Percentiles rank a stretch among this genome's conserved stretches.
These are phyloP conservation scores for Calonectria hongkongensis DNA, from an alignment of 2,329 filamentous ascomycete genomes.

Conservation along the genomic window DNA sequence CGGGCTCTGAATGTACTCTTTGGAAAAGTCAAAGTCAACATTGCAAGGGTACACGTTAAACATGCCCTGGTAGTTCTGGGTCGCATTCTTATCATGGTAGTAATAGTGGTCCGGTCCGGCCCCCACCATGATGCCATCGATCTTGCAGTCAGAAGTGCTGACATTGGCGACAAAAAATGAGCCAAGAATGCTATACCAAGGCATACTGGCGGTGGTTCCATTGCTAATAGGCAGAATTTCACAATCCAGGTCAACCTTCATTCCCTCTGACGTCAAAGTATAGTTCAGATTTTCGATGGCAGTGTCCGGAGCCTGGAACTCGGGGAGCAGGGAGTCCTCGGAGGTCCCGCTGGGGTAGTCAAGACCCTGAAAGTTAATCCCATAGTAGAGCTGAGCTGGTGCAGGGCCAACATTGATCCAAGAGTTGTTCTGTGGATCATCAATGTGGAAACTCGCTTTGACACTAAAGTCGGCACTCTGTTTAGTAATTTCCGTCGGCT, in stretches of 20 bases:
- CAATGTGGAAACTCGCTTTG: slow-evolving; percentile 42
- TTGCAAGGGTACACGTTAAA: slow-evolving; percentile 53
- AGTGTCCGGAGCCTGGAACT: slow-evolving; percentile 38
- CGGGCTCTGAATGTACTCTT: slow-evolving; percentile 30
- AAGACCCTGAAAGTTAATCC: slow-evolving; percentile 46
- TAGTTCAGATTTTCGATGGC: slow-evolving; percentile 42
- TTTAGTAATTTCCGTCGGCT: slow-evolving; percentile 50
- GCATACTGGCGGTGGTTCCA: slow-evolving; percentile 43
- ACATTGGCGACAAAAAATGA: slow-evolving; percentile 51
- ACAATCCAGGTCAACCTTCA: slow-evolving; percentile 51
- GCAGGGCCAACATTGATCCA: slow-evolving; percentile 40
- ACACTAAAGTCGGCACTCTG: slow-evolving; percentile 44
- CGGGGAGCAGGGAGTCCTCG: slow-evolving; percentile 41
- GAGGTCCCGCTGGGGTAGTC: slow-evolving; percentile 45
- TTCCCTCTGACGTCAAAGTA: slow-evolving; percentile 46
- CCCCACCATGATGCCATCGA: slow-evolving; percentile 52
- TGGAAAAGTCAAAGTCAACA: slow-evolving; percentile 51
- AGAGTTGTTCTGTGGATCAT: slow-evolving; percentile 33
- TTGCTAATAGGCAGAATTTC: slow-evolving; percentile 50
- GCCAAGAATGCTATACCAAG: slow-evolving; percentile 50
- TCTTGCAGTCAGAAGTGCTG: slow-evolving; percentile 49
- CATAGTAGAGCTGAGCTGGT: slow-evolving; percentile 45
- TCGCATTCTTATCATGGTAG: slow-evolving; percentile 51
- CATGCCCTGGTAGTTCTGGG: slow-evolving; percentile 54
- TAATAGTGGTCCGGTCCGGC: slow-evolving; percentile 49